Percentiles rank a stretch among this genome's conserved stretches.
phyloP scores from a whole-genome alignment of 2,329 filamentous ascomycete genomes.

The Coniosporium uncinatum region DNA sequence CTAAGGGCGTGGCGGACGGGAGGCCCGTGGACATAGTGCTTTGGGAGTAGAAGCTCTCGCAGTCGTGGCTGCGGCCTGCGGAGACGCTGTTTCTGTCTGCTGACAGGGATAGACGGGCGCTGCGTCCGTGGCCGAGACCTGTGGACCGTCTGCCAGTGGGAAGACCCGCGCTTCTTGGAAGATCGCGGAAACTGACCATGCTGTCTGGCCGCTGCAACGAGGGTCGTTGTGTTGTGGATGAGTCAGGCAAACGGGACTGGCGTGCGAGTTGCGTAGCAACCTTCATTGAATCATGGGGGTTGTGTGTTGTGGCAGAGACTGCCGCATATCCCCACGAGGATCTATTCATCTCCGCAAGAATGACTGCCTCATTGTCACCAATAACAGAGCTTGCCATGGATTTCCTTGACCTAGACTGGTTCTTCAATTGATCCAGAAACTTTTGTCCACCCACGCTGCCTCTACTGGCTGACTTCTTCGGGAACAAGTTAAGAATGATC shows the following conservation, averaged over 20 bases:
- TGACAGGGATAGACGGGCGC: not conserved
- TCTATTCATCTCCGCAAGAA: constrained; percentile 1
- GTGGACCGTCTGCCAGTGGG: constrained; percentile 1
- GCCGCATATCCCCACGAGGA: constrained; percentile 1
- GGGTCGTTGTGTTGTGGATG: not conserved
- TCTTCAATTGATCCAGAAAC: too few species aligned
- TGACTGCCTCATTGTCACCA: not conserved
- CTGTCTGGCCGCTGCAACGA: not conserved
- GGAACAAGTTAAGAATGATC: not conserved
- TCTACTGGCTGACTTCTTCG: not conserved
- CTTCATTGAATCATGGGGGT: constrained; percentile 3
- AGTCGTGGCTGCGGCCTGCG: too few species aligned
- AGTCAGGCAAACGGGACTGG: not conserved
- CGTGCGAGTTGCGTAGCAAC: constrained; percentile 1
- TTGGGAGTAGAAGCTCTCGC: not conserved
- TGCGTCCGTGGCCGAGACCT: constrained; percentile 3
- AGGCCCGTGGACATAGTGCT: not conserved
- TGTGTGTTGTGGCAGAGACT: not conserved
- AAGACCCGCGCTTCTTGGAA: not conserved
- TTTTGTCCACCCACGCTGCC: too few species aligned
- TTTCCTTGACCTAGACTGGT: too few species aligned
- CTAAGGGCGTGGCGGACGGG: not conserved
- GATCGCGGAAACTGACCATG: not conserved
- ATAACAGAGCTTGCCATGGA: too few species aligned
- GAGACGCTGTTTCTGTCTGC: not conserved